A percentile compares a stretch with the other conserved stretches of the same genome.
Conservation (phyloP, 768 basidiomycete genomes). For the Ramaria rubella region DNA sequence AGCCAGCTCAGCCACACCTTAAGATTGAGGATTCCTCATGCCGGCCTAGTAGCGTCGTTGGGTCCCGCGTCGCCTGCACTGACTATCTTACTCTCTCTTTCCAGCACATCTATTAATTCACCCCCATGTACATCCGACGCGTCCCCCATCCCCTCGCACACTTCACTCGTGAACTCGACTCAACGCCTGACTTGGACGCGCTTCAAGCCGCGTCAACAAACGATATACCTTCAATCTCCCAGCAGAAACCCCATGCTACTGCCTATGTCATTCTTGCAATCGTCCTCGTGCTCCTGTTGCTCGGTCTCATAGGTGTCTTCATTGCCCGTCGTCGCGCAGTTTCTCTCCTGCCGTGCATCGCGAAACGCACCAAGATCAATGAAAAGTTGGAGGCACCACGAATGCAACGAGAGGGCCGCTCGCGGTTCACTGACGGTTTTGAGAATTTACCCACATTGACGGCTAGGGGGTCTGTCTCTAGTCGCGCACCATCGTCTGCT, state of each 20-base stretch:
- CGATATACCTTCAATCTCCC: background rate
- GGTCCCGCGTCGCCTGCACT: background rate
- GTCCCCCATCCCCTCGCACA: slow-evolving; percentile 2
- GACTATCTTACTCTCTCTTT: background rate
- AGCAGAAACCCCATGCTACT: background rate
- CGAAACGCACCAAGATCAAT: background rate
- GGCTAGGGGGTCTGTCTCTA: background rate
- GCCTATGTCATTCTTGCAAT: slow-evolving; percentile 6
- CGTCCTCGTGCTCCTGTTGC: background rate
- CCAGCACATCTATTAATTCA: background rate
- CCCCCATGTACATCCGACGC: slow-evolving; percentile 2
- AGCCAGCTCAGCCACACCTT: background rate
- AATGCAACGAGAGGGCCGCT: background rate
- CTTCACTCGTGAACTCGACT: background rate
- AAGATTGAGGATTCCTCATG: background rate
- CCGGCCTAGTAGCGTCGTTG: background rate
- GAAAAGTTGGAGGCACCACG: background rate
- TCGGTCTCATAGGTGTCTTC: background rate
- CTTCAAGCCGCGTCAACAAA: background rate
- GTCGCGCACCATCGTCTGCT: background rate
- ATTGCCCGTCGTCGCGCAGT: background rate
- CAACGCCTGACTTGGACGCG: background rate
- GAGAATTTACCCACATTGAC: background rate
- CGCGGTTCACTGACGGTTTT: background rate
- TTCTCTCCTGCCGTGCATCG: background rate